phyloP scores from a whole-genome alignment of 2,329 filamentous ascomycete species.

The Penicillium brasilianum region DNA sequence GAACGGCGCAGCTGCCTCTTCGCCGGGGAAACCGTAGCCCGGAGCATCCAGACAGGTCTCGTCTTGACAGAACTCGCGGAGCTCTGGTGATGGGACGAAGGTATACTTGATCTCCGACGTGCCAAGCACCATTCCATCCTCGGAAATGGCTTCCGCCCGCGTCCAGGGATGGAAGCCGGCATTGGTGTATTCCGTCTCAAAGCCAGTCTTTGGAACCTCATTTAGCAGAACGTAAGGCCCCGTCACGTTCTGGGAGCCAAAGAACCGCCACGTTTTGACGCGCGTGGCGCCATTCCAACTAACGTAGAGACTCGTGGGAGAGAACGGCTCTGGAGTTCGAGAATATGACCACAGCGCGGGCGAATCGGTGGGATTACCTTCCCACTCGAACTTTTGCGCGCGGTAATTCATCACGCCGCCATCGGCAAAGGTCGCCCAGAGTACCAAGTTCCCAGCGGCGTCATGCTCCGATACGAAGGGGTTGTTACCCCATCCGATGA shows the following conservation, averaged over 20 bases:
- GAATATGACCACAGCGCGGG: slow-evolving; percentile 50
- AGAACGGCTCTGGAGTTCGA: slow-evolving; percentile 30
- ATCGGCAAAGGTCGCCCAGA: slow-evolving; percentile 44
- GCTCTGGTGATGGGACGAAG: slow-evolving; percentile 43
- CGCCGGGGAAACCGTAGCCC: slow-evolving; percentile 38
- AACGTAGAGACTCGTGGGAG: slow-evolving; percentile 42
- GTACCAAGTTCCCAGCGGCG: slow-evolving; percentile 43
- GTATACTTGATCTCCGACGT: slow-evolving; percentile 42
- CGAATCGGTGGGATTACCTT: slow-evolving; percentile 46
- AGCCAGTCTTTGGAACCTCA: slow-evolving; percentile 41
- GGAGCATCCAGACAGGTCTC: slow-evolving; percentile 37
- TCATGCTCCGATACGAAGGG: slow-evolving; percentile 47
- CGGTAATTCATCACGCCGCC: slow-evolving; percentile 49
- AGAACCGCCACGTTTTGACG: slow-evolving; percentile 44
- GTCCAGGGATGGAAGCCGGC: slow-evolving; percentile 37
- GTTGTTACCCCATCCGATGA: slow-evolving; percentile 52
- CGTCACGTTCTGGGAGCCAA: slow-evolving; percentile 37
- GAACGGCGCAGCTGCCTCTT: slow-evolving; percentile 30
- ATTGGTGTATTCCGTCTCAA: slow-evolving; percentile 45
- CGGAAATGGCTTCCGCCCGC: slow-evolving; percentile 45
- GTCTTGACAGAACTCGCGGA: slow-evolving; percentile 40
- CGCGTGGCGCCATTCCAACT: slow-evolving; percentile 51
- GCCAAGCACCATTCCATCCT: slow-evolving; percentile 38
- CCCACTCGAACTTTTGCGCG: slow-evolving; percentile 50
- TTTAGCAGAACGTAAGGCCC: slow-evolving; percentile 39